Base-by-base conservation (phyloP, 2,329 filamentous ascomycete species). In the Seiridium cupressi region DNA sequence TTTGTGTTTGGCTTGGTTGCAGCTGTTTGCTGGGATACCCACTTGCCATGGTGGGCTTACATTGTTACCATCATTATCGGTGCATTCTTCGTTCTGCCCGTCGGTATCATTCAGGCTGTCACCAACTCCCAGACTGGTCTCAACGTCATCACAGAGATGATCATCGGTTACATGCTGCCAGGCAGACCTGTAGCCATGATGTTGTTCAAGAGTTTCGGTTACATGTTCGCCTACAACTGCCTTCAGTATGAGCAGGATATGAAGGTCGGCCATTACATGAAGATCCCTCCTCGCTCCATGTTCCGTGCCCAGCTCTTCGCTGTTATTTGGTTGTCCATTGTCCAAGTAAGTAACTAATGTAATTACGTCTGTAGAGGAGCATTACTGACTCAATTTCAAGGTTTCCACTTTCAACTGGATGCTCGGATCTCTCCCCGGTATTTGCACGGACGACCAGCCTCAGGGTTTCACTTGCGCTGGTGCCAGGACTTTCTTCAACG, bases 161-260 rank as follows among this genome's bases (percentile, higher is more conserved):
- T 92, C 61, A 83, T 89, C 62, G 89, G 89, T 6, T 91, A 91
- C 72, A 88, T 91, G 80, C 83, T 89, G 55, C 89, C 89, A 0
- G 89, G 89, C 35, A 82, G 82, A 3, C 89, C 89, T 1, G 79
- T 91, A 61, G 88, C 88, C 53, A 88, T 91, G 82, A 92, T 92
- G 88, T 82, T 91, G 76, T 91, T 91, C 78, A 91, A 91, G 74
- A 89, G 87, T 63, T 91, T 74, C 6, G 55, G 55, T 31, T 57
- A 58, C 56, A 58, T 58, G 44, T 51, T 51, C 8, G 47, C 47
- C n/a, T 58, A 49, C 36, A n/a, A 58, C 57, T 46, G 51, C 46
- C 36, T 42, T 8, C 34, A 44, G 34, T 48, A 47, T 38, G 51
- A 44, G 40, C 40, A 18, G 10, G 80, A 83, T 63, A 75, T 83